phyloP scores from a whole-genome alignment of 2,329 filamentous ascomycete genomes.

The Fusarium foetens region DNA sequence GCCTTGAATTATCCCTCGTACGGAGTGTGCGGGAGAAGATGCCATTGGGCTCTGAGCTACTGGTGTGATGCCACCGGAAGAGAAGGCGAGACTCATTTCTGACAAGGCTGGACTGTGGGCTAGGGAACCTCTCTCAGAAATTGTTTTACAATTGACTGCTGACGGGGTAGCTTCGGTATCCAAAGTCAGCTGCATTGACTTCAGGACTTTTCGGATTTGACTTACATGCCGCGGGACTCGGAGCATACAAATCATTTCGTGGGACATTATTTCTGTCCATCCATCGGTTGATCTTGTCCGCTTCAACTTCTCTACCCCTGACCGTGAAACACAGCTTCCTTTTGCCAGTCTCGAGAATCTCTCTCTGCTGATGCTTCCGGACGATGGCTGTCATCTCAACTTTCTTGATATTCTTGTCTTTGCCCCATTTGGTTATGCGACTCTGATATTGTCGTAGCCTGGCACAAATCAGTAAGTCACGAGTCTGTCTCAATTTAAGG shows the following conservation, averaged over 20 bases:
- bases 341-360: neutral
- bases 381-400: neutral
- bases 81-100: neutral
- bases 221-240: constrained; percentile 2
- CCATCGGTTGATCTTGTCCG: neutral
- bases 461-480: neutral
- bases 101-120: neutral
- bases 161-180: neutral
- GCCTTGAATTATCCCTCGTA: rapidly evolving
- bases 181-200: rapidly evolving
- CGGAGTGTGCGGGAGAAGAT: neutral
- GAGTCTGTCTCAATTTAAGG: rapidly evolving
- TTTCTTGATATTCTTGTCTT: constrained; percentile 7
- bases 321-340: neutral
- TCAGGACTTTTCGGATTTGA: rapidly evolving
- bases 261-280: neutral
- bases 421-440: neutral
- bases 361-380: neutral
- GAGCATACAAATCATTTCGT: neutral
- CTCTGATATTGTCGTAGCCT: neutral
- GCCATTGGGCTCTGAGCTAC: rapidly evolving
- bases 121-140: neutral
- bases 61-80: rapidly evolving
- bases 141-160: neutral
- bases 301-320: neutral